Base-by-base conservation (phyloP, 805 yeast genomes). In the Zygotorulaspora sp. region DNA sequence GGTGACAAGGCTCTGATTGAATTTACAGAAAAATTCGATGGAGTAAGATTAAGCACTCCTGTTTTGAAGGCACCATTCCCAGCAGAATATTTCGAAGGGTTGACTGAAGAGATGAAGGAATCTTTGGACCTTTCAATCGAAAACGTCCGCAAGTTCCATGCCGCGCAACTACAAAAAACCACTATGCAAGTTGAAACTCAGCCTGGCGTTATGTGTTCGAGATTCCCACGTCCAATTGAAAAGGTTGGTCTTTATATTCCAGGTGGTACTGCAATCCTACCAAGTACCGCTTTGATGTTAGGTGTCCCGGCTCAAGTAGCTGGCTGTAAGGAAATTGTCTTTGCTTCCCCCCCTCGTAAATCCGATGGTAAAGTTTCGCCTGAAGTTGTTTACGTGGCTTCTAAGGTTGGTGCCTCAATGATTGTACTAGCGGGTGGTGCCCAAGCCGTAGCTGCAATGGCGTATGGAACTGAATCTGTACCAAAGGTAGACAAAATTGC, bases 291-390 rank as follows among this genome's bases (percentile, higher is more conserved):
- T 4, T 74, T 92, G 65, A 92, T 92, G 97, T 74, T 92, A 52
- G 97, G 98, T 55, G 96, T 92, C 36, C 99, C 99, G 15, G 98
- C 98, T 13, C 77, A 80, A 61, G 99, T 89, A 45, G 99, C 99
- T 18, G 96, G 96, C 5, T 92, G 97, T 70, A 77, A 80, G 55
- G 90, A 88, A 57, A 90, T 92, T 49, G 69, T 89, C 11, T 65
- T 92, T 62, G 97, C 99, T 1, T 83, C 97, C 17, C 99, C 99
- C 19, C 98, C 97, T 42, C 78, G 96, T 48, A 72, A 78, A 38
- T 56, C 62, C 1, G 94, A 92, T 47, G 99, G 99, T 30, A 83
- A 77, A 38, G 73, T 92, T 47, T 86, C 96, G 5, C 97, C 98
- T 3, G 99, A 92, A 62, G 96, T 92, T 38, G 96, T 88, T 12